These are phyloP conservation scores for Trichocomaceae sp. DNA, from an alignment of 2,329 filamentous ascomycete species.

Conservation along the genomic window DNA sequence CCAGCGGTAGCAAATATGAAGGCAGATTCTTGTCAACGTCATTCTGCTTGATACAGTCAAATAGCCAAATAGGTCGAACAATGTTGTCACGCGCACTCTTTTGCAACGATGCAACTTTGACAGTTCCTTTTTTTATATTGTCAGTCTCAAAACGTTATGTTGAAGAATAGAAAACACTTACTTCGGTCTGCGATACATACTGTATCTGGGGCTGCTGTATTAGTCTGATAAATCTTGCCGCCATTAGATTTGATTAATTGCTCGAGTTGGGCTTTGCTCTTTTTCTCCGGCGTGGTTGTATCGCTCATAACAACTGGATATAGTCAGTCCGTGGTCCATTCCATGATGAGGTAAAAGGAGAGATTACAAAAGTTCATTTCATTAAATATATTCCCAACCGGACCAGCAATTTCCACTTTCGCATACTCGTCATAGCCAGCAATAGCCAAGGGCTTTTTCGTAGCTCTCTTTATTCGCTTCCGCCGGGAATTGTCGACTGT, in stretches of 20 bases:
- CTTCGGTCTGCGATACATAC: slow-evolving; percentile 74
- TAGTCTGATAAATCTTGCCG: slow-evolving; percentile 69
- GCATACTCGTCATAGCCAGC: slow-evolving; percentile 58
- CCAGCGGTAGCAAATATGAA: slow-evolving; percentile 58
- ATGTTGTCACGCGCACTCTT: slow-evolving; percentile 67
- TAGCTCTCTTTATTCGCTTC: slow-evolving; percentile 52
- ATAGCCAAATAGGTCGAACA: slow-evolving; percentile 72
- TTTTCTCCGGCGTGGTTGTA: slow-evolving; percentile 61
- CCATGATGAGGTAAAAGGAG: background rate
- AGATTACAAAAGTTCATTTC: slow-evolving; percentile 64
- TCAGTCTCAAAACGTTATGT: background rate
- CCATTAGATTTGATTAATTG: slow-evolving; percentile 75
- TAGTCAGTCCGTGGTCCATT: background rate
- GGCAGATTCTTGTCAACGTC: slow-evolving; percentile 48
- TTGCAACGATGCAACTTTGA: slow-evolving; percentile 77
- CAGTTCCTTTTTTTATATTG: slow-evolving; percentile 39
- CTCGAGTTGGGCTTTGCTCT: slow-evolving; percentile 72
- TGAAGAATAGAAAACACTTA: slow-evolving; percentile 20
- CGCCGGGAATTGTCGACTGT: slow-evolving; percentile 63
- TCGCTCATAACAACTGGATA: slow-evolving; percentile 64
- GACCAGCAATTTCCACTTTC: slow-evolving; percentile 49
- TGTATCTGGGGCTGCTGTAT: slow-evolving; percentile 55
- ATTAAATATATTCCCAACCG: slow-evolving; percentile 61
- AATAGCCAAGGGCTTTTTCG: slow-evolving; percentile 64
- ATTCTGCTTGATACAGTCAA: slow-evolving; percentile 65